phyloP scores from a whole-genome alignment of 257 asterid species.

The Petunia secreta region DNA sequence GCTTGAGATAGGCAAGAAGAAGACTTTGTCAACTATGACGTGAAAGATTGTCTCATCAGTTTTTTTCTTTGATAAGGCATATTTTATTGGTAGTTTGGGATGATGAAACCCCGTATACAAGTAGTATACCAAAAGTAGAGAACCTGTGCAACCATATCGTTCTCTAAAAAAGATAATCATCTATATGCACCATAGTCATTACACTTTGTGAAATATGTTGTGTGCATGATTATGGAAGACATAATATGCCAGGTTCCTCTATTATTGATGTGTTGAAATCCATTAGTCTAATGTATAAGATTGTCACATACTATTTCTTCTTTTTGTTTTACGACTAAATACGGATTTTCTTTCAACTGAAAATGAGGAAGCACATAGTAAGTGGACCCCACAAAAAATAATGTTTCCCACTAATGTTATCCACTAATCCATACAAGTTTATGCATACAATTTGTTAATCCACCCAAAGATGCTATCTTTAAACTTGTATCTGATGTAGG shows the following conservation, averaged over 20 bases:
- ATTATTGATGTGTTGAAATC: not conserved
- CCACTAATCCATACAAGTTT: not conserved
- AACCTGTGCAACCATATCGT: not conserved
- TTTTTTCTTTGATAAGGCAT: not conserved
- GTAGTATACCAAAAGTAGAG: not conserved
- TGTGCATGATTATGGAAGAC: constrained; percentile 8
- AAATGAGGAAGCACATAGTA: not conserved
- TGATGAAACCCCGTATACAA: not conserved
- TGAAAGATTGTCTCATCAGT: not conserved
- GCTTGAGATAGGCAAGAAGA: not conserved
- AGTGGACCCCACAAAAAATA: not conserved
- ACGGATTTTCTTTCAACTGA: not conserved
- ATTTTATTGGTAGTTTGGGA: not conserved
- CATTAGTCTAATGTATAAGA: not conserved
- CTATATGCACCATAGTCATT: not conserved
- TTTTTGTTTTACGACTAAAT: not conserved
- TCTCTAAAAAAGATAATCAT: not conserved
- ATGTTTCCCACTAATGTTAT: not conserved
- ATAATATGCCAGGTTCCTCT: not conserved
- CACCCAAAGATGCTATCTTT: not conserved
- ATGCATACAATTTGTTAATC: not conserved
- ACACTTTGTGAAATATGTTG: not conserved
- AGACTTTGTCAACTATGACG: not conserved
- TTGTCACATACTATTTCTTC: not conserved
- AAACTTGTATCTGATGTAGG: not conserved